These are phyloP conservation scores for Dissophora ornata DNA, from an alignment of 192 early-diverging fungal species.

Conservation along the genomic window DNA sequence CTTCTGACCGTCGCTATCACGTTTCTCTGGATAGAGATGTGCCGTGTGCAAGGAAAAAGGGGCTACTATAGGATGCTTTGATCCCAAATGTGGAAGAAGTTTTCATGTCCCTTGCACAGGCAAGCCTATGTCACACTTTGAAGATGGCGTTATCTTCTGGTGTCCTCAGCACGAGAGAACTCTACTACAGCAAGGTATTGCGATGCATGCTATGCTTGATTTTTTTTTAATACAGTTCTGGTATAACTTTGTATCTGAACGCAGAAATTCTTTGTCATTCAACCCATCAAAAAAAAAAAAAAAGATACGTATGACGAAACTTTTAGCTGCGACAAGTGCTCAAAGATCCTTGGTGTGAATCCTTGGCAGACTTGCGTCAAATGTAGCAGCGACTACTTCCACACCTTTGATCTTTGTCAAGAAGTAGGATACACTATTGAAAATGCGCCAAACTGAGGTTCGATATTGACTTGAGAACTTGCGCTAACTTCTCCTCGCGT, in stretches of 20 bases:
- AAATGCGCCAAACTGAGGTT: too few relatives aligned
- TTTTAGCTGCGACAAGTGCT: constrained; percentile 78
- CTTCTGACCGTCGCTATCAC: too few relatives aligned
- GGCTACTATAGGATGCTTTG: constrained; percentile 90
- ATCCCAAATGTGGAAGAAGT: constrained; percentile 81
- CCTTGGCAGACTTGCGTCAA: constrained; percentile 72
- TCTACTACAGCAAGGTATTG: constrained; percentile 63
- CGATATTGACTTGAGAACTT: too few relatives aligned
- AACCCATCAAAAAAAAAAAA: too few relatives aligned
- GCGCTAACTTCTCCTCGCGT: not conserved
- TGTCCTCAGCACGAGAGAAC: constrained; percentile 80
- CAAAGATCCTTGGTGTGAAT: constrained; percentile 64
- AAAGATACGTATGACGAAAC: constrained; percentile 73
- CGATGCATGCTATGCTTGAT: too few relatives aligned
- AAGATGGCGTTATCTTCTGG: constrained; percentile 88
- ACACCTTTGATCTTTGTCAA: constrained; percentile 77
- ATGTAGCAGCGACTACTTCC: constrained; percentile 73
- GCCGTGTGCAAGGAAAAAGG: constrained; percentile 80
- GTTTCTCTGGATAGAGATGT: constrained; percentile 81
- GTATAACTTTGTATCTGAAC: too few relatives aligned
- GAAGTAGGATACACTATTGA: constrained; percentile 61
- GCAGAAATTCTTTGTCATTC: not conserved
- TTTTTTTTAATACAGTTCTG: too few relatives aligned
- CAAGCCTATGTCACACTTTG: constrained; percentile 76
- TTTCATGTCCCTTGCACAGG: constrained; percentile 87